Percentiles rank a stretch among this genome's conserved stretches.
These are phyloP conservation scores for Psilocybe cubensis DNA, from an alignment of 768 basidiomycete species.

Conservation along the genomic window DNA sequence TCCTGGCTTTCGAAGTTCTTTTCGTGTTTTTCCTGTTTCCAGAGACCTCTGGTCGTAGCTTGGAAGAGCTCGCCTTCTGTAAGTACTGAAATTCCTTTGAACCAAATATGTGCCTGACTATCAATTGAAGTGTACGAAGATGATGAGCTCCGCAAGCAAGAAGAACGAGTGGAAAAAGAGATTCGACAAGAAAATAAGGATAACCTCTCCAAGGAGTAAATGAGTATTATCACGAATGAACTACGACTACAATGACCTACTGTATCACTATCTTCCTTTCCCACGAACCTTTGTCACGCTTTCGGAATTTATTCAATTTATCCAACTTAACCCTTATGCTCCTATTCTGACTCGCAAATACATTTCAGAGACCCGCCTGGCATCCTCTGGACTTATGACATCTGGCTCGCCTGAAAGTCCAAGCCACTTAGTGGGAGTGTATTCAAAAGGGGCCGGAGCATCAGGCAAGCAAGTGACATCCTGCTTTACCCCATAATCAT, in stretches of 20 bases:
- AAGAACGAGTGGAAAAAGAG: slow-evolving; percentile 43
- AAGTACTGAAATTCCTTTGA: slow-evolving; percentile 22
- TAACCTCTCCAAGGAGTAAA: slow-evolving; percentile 13
- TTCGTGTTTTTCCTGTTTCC: slow-evolving; percentile 68
- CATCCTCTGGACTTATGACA: slow-evolving; percentile 5
- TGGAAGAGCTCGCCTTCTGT: slow-evolving; percentile 67
- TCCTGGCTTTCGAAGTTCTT: slow-evolving; percentile 53
- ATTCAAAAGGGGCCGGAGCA: slow-evolving; percentile 25
- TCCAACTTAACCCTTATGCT: neutral
- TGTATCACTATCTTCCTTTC: too few species aligned
- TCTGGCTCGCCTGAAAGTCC: neutral
- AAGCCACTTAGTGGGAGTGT: slow-evolving; percentile 9
- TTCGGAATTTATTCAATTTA: too few species aligned
- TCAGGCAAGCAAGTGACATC: slow-evolving; percentile 29
- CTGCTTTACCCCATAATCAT: slow-evolving; percentile 57
- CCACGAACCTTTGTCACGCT: too few species aligned
- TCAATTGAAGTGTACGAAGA: slow-evolving; percentile 44
- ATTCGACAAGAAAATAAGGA: slow-evolving; percentile 29
- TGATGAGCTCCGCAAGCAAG: slow-evolving; percentile 43
- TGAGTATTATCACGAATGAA: neutral
- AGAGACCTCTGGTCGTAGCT: slow-evolving; percentile 54
- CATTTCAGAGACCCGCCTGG: slow-evolving; percentile 15
- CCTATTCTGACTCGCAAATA: slow-evolving; percentile 17
- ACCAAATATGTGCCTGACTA: neutral
- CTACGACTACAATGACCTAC: neutral